Percentiles rank a stretch among this genome's conserved stretches.
phyloP scores from a whole-genome alignment of 2,329 filamentous ascomycete genomes.

The Aureobasidium namibiae region DNA sequence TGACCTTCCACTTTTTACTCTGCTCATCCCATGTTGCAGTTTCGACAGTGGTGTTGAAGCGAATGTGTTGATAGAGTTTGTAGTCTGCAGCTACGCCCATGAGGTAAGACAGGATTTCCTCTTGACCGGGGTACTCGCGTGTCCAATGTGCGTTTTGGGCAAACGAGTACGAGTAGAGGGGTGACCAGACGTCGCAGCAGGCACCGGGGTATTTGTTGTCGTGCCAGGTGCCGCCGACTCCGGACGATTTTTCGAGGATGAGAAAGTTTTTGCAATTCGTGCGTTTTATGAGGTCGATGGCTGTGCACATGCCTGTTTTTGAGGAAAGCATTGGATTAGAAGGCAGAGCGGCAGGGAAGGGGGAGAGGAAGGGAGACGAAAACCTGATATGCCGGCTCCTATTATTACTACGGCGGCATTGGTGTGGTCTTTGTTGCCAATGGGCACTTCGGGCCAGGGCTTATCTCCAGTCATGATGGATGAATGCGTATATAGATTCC shows the following conservation, averaged over 20 bases:
- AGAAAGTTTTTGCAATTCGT: slow-evolving; percentile 48
- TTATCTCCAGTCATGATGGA: slow-evolving; percentile 30
- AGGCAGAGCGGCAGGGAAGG: no score
- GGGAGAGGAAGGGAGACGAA: no score
- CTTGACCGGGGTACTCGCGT: slow-evolving; percentile 50
- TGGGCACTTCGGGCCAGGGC: slow-evolving; percentile 38
- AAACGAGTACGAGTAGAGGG: slow-evolving; percentile 53
- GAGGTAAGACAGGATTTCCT: slow-evolving; percentile 53
- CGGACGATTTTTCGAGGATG: slow-evolving; percentile 48
- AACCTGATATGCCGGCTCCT: slow-evolving; percentile 47
- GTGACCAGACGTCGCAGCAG: slow-evolving; percentile 38
- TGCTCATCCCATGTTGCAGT: slow-evolving; percentile 48
- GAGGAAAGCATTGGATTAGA: no score
- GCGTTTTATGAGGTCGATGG: slow-evolving; percentile 48
- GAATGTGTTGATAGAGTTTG: slow-evolving; percentile 47
- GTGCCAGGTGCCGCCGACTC: slow-evolving; percentile 35
- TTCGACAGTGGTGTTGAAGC: slow-evolving; percentile 49
- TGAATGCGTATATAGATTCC: not conserved
- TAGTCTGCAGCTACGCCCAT: slow-evolving; percentile 46
- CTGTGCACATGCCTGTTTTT: slow-evolving; percentile 45
- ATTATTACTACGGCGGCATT: slow-evolving; percentile 50
- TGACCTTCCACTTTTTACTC: slow-evolving; percentile 43
- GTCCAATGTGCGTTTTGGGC: slow-evolving; percentile 51
- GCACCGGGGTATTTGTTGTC: slow-evolving; percentile 45
- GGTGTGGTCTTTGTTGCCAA: slow-evolving; percentile 44